Conservation (phyloP, 768 basidiomycete species). For the Lyophyllum decastes region DNA sequence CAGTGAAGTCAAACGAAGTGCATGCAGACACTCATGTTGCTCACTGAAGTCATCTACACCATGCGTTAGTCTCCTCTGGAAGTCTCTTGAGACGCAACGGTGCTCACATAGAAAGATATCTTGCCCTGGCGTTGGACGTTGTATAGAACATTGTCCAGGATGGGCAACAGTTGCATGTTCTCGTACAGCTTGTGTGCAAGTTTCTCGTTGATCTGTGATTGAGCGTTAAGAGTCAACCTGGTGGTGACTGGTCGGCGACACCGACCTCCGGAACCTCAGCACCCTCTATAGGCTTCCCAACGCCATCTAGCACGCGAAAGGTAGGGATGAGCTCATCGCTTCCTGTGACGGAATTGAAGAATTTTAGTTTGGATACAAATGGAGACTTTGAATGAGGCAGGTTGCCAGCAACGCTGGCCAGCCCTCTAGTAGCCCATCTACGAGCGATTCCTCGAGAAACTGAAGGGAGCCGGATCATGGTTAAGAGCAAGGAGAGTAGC, state of each 20-base stretch:
- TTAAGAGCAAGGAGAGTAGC: constrained; percentile 14
- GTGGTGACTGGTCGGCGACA: not conserved
- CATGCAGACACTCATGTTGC: constrained; percentile 2
- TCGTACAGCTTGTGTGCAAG: constrained; percentile 76
- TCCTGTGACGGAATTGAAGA: constrained; percentile 77
- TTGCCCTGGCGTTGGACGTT: constrained; percentile 94
- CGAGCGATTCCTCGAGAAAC: constrained; percentile 20
- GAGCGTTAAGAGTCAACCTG: not conserved
- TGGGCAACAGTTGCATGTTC: constrained; percentile 78
- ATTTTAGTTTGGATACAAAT: constrained; percentile 68
- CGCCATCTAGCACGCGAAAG: constrained; percentile 82
- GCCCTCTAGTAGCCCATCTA: constrained; percentile 15
- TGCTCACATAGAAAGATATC: constrained; percentile 83
- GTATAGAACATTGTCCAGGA: constrained; percentile 85
- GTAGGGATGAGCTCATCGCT: constrained; percentile 75
- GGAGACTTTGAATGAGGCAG: constrained; percentile 54
- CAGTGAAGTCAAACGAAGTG: constrained; percentile 1
- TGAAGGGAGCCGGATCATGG: constrained; percentile 28
- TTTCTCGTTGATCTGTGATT: constrained; percentile 60
- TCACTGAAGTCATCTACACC: constrained; percentile 73
- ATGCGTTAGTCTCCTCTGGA: constrained; percentile 1
- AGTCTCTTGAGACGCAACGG: not conserved
- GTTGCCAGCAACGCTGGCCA: constrained; percentile 23
- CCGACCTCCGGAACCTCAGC: constrained; percentile 76
- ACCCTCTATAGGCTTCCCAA: constrained; percentile 71